Base-by-base conservation (phyloP, 2,329 filamentous ascomycete species). In the Fusarium floridanum region DNA sequence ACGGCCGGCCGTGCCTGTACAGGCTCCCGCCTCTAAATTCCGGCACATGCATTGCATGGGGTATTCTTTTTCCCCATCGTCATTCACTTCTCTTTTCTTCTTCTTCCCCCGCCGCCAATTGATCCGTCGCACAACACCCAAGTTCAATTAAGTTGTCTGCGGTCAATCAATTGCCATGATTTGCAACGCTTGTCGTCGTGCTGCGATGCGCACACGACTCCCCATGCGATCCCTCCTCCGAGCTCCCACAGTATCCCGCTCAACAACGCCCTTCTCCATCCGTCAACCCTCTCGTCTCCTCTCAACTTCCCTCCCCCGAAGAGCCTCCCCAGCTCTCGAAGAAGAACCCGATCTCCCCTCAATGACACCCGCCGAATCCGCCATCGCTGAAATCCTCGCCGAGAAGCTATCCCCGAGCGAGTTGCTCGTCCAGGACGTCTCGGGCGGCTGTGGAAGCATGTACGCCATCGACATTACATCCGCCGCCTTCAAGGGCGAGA, bases 371-470 rank as follows among this genome's bases (percentile, higher is more conserved):
- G 88, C 88, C 80, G 91, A 93, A 79, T 84, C 85, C 34, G 84
- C 86, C 69, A 89, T 93, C 76, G 92, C 89, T 84, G 86, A 88
- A 67, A 83, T 86, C 60, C 83, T 91, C 62, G 74, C 82, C 20
- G 82, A 83, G 8, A 87, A 87, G 77, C 88, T 91, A 65, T 73
- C 81, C 2, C 88, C 89, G 0, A 86, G 86, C 0, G 82, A 87
- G 68, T 82, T 91, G 29, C 82, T 91, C 82, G 93, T 97, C 11
- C 92, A 93, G 81, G 94, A 97, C 83, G 90, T 97, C 61, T 94
- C 92, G 27, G 94, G 94, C 68, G 94, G 94, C 34, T 97, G 94
- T 84, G 94, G 94, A 11, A 94, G 91, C 80, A 97, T 97, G 94
- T 97, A 97, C 84, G 92, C 91, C 66, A 92, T 97, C 75, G 92